Base-by-base conservation (phyloP, 225 moss, liverwort and hornwort genomes). In the Pleurozium schreberi region DNA sequence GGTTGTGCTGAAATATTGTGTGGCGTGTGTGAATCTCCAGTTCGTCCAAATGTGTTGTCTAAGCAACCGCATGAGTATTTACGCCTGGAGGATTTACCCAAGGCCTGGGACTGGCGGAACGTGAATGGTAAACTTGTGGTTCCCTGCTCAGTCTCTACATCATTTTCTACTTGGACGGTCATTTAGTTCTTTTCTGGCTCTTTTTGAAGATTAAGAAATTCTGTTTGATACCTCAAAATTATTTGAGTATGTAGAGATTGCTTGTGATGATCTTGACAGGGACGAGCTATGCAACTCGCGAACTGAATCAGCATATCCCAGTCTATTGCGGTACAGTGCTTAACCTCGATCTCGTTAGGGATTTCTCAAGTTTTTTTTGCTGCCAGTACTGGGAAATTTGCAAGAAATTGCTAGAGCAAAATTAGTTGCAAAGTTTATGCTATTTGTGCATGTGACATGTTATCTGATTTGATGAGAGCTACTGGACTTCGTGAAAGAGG, bases 281-380 rank as follows among this genome's bases (percentile, higher is more conserved):
- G 89, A 96, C 96, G 47, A 98, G 92, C 95, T 98, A 92, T 85
- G 95, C 95, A 62, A 98, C 98, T 50, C 95, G 95, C 38, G 98
- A 98, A 8, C 76, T 96, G 73, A 98, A 98, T 91, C 98, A 98
- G 87, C 98, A 98, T 83, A 96, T 98, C 52, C 98, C 98, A 89
- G 93, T 98, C 83, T 98, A 97, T 85, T 98, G 98, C 38, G 90
- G 94, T 95, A 86, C 84, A n/a, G 69, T 25, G 13, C 86, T n/a
- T 17, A 83, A 69, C 75, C 85, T 86, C 61, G 80, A 43, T 73
- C 42, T 75, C 26, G 22, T 79, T 5, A 66, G 49, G 58, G 42
- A 23, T 74, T 40, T 50, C 65, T 57, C 50, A 86, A 82, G 23
- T 43, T 42, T 52, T 23, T 49, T 34, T 65, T 38, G 33, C 8